Conservation (phyloP, 2,329 filamentous ascomycete genomes). For the Aaosphaeria arxii region DNA sequence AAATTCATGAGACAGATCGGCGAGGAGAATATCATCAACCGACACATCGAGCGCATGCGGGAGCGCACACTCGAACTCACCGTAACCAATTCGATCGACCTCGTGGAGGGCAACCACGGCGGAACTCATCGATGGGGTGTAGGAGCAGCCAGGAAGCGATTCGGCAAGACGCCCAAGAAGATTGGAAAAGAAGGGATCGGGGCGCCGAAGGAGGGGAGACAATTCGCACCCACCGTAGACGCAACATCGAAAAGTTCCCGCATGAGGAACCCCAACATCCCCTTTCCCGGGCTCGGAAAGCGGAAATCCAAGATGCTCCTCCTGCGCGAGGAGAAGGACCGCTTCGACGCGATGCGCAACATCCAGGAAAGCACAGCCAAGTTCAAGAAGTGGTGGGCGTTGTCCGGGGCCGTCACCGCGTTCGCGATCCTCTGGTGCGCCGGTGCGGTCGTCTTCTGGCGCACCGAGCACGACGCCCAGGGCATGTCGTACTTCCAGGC, state of each 20-base stretch:
- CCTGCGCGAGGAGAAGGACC: conserved; percentile 58
- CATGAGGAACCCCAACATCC: conserved; percentile 1
- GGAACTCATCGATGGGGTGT: conserved; percentile 7
- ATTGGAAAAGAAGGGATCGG: conserved; percentile 19
- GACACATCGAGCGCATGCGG: conserved; percentile 56
- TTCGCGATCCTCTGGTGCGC: conserved; percentile 77
- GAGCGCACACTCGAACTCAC: conserved; percentile 54
- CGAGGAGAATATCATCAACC: conserved; percentile 60
- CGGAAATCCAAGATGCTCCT: conserved; percentile 50
- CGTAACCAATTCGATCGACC: conserved; percentile 51
- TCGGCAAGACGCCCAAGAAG: conserved; percentile 13
- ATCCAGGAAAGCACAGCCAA: conserved; percentile 66
- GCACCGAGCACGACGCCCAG: conserved; percentile 53
- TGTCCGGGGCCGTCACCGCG: conserved; percentile 63
- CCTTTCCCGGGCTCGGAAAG: conserved; percentile 7
- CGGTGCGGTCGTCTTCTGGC: conserved; percentile 74
- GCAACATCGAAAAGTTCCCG: conserved; percentile 8
- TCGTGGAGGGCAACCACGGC: conserved; percentile 35
- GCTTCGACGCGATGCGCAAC: conserved; percentile 77
- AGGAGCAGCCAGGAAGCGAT: conserved; percentile 12
- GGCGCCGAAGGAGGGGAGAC: conserved; percentile 18
- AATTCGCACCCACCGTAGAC: conserved; percentile 18
- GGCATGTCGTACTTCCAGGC: conserved; percentile 71
- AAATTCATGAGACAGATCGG: conserved; percentile 61
- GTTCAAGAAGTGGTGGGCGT: conserved; percentile 71